Conservation (phyloP, 2,329 filamentous ascomycete species). For the Hypocrella siamensis region DNA sequence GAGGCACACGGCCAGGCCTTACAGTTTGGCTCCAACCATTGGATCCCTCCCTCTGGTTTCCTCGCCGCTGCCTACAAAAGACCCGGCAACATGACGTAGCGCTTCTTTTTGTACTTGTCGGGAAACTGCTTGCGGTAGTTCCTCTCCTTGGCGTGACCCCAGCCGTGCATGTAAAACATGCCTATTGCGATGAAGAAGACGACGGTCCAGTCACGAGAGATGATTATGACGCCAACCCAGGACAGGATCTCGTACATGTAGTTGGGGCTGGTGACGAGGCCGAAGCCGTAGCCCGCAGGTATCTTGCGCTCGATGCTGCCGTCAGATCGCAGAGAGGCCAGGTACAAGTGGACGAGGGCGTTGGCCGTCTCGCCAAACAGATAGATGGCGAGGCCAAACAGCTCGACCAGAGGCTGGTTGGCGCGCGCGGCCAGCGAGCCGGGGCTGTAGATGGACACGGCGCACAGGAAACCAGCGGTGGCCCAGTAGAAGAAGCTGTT, state of each 20-base stretch:
- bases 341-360: constrained; percentile 61
- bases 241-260: constrained; percentile 86
- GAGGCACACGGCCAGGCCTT: neutral
- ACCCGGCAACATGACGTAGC: constrained; percentile 65
- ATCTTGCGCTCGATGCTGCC: constrained; percentile 82
- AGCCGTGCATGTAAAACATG: constrained; percentile 63
- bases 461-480: constrained; percentile 63
- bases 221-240: constrained; percentile 70
- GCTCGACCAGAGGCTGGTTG: constrained; percentile 35
- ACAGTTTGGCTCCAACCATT: neutral
- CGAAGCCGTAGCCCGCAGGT: constrained; percentile 71
- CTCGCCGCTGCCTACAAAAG: constrained; percentile 37
- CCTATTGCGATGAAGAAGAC: constrained; percentile 62
- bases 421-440: constrained; percentile 47
- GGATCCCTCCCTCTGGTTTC: neutral
- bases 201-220: constrained; percentile 66
- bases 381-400: constrained; percentile 56
- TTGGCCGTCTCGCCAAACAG: constrained; percentile 68
- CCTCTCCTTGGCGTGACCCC: constrained; percentile 85
- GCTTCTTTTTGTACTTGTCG: constrained; percentile 92
- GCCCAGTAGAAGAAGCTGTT: constrained; percentile 94
- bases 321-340: constrained; percentile 59
- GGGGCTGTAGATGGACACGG: constrained; percentile 73
- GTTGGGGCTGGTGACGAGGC: constrained; percentile 84
- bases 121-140: constrained; percentile 83